Percentiles rank a stretch among this genome's conserved stretches.
phyloP scores from a whole-genome alignment of 1,139 yeast species.

The Protomyces macrosporus region DNA sequence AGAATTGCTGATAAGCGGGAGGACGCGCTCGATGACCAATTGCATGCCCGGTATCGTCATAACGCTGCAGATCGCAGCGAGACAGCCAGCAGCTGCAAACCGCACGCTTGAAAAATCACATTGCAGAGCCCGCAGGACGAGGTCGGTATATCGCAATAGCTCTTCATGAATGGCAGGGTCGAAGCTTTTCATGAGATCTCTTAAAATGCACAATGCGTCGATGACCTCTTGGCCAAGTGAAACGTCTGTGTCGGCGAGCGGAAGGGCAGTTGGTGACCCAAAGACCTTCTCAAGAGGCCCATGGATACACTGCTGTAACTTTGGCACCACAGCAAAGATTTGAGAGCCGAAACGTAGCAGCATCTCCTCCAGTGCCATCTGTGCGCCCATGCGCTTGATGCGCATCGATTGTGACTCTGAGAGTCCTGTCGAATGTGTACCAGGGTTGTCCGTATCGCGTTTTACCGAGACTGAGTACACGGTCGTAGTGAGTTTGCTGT shows the following conservation, averaged over 20 bases:
- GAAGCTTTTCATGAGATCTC: constrained; percentile 67
- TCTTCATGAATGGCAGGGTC: constrained; percentile 48
- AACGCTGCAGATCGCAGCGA: constrained; percentile 74
- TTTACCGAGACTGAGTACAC: constrained; percentile 58
- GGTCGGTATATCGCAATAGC: constrained; percentile 47
- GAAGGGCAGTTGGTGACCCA: constrained; percentile 25
- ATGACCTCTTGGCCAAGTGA: constrained; percentile 71
- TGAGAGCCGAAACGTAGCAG: constrained; percentile 47
- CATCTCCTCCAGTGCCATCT: constrained; percentile 57
- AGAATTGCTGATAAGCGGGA: constrained; percentile 79
- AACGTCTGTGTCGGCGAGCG: constrained; percentile 41
- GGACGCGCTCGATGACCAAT: constrained; percentile 64
- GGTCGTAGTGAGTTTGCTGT: constrained; percentile 51
- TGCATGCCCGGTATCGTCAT: constrained; percentile 72
- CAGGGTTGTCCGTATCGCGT: constrained; percentile 76
- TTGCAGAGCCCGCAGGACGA: constrained; percentile 57
- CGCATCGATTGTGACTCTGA: constrained; percentile 67
- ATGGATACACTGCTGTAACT: constrained; percentile 60
- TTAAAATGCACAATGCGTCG: constrained; percentile 77
- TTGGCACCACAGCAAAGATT: constrained; percentile 61
- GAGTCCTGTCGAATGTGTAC: constrained; percentile 52
- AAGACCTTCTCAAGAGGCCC: constrained; percentile 50
- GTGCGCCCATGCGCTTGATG: constrained; percentile 78
- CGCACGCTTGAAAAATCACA: constrained; percentile 75
- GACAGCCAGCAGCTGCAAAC: constrained; percentile 83